Base-by-base conservation (phyloP, 2,329 filamentous ascomycete species). In the Aspergillus thermomutatus region DNA sequence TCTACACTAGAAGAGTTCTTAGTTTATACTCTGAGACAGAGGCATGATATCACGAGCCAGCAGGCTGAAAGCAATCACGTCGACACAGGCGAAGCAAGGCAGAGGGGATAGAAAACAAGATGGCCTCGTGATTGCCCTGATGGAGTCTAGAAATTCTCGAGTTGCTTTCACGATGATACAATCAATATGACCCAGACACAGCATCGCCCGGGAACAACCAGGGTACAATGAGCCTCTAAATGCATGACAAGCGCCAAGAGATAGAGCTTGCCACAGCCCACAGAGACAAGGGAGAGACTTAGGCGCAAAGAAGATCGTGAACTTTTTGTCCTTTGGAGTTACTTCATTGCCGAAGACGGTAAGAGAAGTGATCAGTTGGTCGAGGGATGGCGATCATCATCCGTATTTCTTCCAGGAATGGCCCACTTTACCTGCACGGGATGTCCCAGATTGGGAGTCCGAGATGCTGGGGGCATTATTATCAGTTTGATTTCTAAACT, bases 151-250 rank as follows among this genome's bases (percentile, higher is more conserved):
- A 50, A n/a, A 48, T 49, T 63, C 62, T 57, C 60, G 59, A 63
- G 58, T 50, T 65, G 62, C 56, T 64, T 63, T 66, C 63, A 65
- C 65, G 53, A 64, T 68, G 62, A 64, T 59, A 62, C 65, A 61
- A 62, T 45, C 65, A 61, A 62, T 45, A 63, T 57, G 60, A 61
- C 58, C 65, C 59, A 66, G 60, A 61, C 60, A 58, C 50, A 25
- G 54, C 52, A 57, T 54, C 34, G 50, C 50, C 49, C 50, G 60
- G 51, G 60, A 67, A 52, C 60, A 64, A 61, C 65, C 66, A 67
- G 54, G 62, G 65, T 59, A 64, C 60, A 53, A 50, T 50, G 55
- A 19, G 4, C 57, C 54, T 54, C 50, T 41, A 46, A 53, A 56
- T 57, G 60, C 53, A 59, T 41, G 28, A 48, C 50, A 43, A 31